phyloP scores from a whole-genome alignment of 2,329 filamentous ascomycete genomes.

The Juglanconis juglandina region DNA sequence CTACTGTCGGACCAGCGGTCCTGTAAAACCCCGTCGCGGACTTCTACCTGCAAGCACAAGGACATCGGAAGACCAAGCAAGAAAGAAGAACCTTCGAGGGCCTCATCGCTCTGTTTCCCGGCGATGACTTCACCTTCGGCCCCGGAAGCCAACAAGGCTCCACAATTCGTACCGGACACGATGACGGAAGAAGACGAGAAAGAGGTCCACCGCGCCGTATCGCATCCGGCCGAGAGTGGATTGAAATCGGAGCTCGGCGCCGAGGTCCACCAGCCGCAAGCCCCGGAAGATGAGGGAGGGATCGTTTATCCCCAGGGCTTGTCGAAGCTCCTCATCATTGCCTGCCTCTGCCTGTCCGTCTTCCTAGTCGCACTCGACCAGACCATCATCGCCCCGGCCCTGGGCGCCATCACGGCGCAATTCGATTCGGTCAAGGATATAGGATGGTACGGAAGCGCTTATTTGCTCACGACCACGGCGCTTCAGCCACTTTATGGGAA shows the following conservation, averaged over 20 bases:
- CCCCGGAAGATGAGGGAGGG: conserved; percentile 17
- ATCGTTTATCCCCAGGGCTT: conserved; percentile 37
- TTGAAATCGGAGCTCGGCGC: not conserved
- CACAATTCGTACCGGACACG: not conserved
- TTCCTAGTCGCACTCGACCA: conserved; percentile 51
- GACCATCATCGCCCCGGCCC: conserved; percentile 50
- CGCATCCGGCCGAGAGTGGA: not conserved
- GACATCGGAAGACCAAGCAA: not conserved
- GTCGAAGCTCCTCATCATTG: conserved; percentile 39
- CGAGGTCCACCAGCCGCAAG: not conserved
- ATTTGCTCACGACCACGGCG: conserved; percentile 47
- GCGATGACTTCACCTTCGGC: not conserved
- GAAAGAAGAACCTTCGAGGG: not conserved
- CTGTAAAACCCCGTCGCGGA: too few species aligned
- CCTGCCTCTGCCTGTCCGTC: conserved; percentile 42
- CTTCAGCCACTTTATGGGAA: conserved; percentile 49
- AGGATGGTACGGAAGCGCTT: conserved; percentile 51
- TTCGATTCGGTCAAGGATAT: conserved; percentile 45
- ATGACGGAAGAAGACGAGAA: not conserved
- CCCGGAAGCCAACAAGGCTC: conserved; percentile 2
- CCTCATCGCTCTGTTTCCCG: not conserved
- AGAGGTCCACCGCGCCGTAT: not conserved
- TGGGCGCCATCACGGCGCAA: conserved; percentile 48
- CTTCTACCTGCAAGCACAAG: not conserved
- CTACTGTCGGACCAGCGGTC: too few species aligned